Base-by-base conservation (phyloP, 305 asterid genomes). In the Fraxinus baroniana region DNA sequence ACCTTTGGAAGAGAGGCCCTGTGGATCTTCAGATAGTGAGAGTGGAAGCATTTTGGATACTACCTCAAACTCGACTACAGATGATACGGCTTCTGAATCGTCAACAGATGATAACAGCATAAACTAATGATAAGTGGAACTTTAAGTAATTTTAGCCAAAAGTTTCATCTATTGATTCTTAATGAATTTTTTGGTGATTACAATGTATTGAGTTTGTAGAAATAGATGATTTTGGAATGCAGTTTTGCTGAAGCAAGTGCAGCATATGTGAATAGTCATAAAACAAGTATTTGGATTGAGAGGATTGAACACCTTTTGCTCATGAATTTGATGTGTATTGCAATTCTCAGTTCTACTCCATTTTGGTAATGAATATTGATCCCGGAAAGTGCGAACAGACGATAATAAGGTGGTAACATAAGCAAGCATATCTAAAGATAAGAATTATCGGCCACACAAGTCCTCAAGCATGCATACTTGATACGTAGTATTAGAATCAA, bases 11-110 rank as follows among this genome's bases (percentile, higher is more conserved):
- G 94, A 89, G 74, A 89, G 88, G 44, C 81, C 86, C 13, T 86
- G 86, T 57, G 94, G 87, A 79, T 89, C 94, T 86, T 94, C 99
- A 2, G 98, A 95, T 86, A 91, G 93, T 37, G 98, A 95, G 84
- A 89, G 75, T 8, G 93, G 95, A 41, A 92, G 95, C 91, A 83
- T 89, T 30, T 83, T 86, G 55, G 98, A 95, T 73, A 85, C 98
- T 26, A 87, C 92, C 86, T 94, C 98, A 18, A 91, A 81, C 90
- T 89, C 92, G 26, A 88, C 94, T 20, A 74, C 79, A 78, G 94
- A 91, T 18, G 95, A 92, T 81, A 87, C 92, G 39, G 89, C 94
- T 80, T 92, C 97, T n/a, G 94, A 90, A 79, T 88, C 93, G 81
- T 92, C 97, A 24, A 78, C 80, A 4, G 93, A 91, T 68, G 91